phyloP scores from a whole-genome alignment of 768 basidiomycete species.

The Candolleomyces aberdarensis region DNA sequence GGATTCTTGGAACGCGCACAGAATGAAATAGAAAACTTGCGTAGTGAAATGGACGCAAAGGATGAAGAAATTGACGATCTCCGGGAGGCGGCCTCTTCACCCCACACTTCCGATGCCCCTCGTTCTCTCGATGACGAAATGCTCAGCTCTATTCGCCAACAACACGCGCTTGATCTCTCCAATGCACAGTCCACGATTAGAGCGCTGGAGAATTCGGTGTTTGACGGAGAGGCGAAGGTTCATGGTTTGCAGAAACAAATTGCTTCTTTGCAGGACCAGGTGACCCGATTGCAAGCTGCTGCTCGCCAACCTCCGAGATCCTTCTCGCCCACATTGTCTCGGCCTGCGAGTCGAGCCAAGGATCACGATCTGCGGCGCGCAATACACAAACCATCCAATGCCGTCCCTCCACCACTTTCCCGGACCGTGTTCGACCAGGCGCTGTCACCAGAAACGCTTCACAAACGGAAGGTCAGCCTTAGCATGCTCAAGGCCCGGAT shows the following conservation, averaged over 20 bases:
- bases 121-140: constrained; percentile 74
- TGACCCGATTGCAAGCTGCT: constrained; percentile 44
- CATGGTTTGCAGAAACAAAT: constrained; percentile 71
- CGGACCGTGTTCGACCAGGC: constrained; percentile 66
- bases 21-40: constrained; percentile 69
- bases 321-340: constrained; percentile 46
- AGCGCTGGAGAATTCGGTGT: constrained; percentile 67
- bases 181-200: constrained; percentile 78
- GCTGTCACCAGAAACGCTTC: constrained; percentile 70
- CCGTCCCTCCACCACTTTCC: constrained; percentile 38
- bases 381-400: constrained; percentile 39
- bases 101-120: constrained; percentile 34
- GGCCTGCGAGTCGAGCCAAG: constrained; percentile 43
- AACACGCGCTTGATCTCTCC: constrained; percentile 79
- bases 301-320: constrained; percentile 41
- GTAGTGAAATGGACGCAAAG: constrained; percentile 54
- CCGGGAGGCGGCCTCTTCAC: constrained; percentile 42
- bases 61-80: constrained; percentile 67
- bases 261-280: constrained; percentile 61
- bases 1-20: constrained; percentile 62
- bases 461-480: constrained; percentile 80
- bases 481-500: constrained; percentile 91
- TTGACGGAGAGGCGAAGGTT: constrained; percentile 66
- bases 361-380: constrained; percentile 33
- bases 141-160: constrained; percentile 64